Evolutionary conservation across 805 yeast genomes (phyloP), one percentile per base, ranked within the genome.

Genomic region (Priceomyces haplophilus): DNA sequence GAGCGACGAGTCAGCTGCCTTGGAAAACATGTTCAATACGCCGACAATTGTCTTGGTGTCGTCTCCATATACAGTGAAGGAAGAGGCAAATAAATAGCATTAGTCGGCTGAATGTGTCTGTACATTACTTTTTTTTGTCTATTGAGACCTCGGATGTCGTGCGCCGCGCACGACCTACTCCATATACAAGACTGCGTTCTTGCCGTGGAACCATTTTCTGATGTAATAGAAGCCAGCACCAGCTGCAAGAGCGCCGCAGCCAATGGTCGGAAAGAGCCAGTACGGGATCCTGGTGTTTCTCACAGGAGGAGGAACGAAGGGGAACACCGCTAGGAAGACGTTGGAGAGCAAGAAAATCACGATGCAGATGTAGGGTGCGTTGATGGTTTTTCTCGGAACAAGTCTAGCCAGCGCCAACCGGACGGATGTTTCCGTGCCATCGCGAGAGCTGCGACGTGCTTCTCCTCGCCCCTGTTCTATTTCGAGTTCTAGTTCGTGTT

Each of bases 191-290:
- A 13, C 30, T 17, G 23, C 30, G 12, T 36, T 15, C 8, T 25
- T 21, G 18, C 24, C 30, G 5, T 19, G 24, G 15, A 33, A 29
- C 40, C 43, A 38, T 19, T 35, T 23, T 34, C 58, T 35, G 3
- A 34, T n/a, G 34, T 40, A 54, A 32, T 46, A 54, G 45, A 52
- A 59, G 12, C 67, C 48, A 0, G 59, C 76, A 4, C 83, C 83
- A 11, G 64, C 33, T 0, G 60, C 40, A 29, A 78, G 51, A 4
- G 75, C 75, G 2, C 71, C 57, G 1, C 78, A 61, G 0, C 83
- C 81, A 12, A 79, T 74, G 4, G 72, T 64, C 0, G 83, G 83
- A 51, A 78, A 77, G n/a, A 78, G 72, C 68, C 74, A 80, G 50
- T 75, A 80, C 1, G 84, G 82, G 40, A 78, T 67, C 5, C 53